phyloP scores from a whole-genome alignment of 345 rosid species.

The Eucalyptus erythrocorys region DNA sequence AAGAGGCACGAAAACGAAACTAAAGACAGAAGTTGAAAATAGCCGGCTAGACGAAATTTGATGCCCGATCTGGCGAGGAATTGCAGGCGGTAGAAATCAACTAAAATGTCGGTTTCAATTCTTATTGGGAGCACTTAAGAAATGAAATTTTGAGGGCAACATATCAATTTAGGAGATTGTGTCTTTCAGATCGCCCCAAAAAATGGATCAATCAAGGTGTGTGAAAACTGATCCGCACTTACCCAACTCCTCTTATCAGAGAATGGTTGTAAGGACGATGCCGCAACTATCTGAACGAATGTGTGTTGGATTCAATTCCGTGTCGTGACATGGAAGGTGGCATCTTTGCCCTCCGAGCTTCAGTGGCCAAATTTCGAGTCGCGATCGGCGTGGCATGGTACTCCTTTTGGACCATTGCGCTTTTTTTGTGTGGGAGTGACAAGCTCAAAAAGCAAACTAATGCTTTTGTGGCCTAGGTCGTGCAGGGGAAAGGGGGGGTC shows the following conservation, averaged over 20 bases:
- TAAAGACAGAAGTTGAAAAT: not conserved
- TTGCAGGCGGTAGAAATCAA: rapidly evolving
- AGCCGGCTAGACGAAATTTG: not conserved
- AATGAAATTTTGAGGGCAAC: not conserved
- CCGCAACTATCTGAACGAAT: not conserved
- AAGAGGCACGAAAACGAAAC: not conserved
- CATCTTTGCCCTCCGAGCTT: not conserved
- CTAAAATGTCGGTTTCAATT: not conserved
- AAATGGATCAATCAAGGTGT: not conserved
- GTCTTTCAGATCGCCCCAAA: not conserved
- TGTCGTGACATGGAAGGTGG: not conserved
- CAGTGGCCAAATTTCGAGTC: not conserved
- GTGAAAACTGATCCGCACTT: not conserved
- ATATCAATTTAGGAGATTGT: not conserved
- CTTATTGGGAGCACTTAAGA: not conserved
- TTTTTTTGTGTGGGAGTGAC: not conserved
- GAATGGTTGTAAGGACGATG: not conserved
- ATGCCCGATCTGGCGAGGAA: not conserved
- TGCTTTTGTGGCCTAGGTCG: not conserved
- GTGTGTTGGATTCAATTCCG: not conserved
- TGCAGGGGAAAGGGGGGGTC: not conserved
- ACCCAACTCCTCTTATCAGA: too few relatives aligned
- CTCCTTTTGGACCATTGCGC: not conserved
- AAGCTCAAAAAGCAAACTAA: not conserved
- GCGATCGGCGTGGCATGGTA: not conserved